Evolutionary conservation across 2,329 filamentous ascomycete genomes (phyloP).

Genomic region (Ophiostoma quercus): DNA sequence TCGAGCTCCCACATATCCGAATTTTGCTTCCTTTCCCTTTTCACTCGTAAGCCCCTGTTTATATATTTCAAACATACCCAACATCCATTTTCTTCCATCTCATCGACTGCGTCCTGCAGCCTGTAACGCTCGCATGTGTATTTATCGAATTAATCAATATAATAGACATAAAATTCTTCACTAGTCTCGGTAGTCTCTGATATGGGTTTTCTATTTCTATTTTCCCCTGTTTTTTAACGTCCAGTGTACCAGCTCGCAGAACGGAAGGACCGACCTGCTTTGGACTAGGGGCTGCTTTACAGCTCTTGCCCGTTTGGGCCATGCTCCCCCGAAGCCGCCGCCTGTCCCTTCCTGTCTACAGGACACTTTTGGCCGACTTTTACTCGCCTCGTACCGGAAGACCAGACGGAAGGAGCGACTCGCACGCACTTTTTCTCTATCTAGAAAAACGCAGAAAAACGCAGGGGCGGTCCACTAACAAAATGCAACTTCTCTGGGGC

Average conservation of each 20-base stretch:
- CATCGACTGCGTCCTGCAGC: not conserved
- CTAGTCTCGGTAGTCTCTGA: slow-evolving; percentile 9
- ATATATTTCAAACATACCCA: not conserved
- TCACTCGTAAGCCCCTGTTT: not conserved
- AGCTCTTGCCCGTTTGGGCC: not conserved
- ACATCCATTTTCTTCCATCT: not conserved
- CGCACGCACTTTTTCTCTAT: not conserved
- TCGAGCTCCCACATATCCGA: not conserved
- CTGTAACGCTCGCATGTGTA: not conserved
- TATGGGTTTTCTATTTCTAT: not conserved
- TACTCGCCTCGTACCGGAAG: not conserved
- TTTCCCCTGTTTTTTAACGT: not conserved
- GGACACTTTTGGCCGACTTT: not conserved
- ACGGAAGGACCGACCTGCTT: slow-evolving; percentile 13
- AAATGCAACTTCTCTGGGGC: not conserved
- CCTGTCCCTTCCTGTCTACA: not conserved
- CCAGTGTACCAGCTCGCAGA: not conserved
- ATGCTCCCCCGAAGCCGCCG: slow-evolving; percentile 13
- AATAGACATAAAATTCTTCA: not conserved
- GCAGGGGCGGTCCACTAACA: not conserved
- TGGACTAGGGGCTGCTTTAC: not conserved
- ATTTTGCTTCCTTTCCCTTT: not conserved
- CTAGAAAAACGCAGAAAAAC: not conserved
- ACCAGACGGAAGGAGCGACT: slow-evolving; percentile 7
- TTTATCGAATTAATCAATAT: not conserved